phyloP scores from a whole-genome alignment of 2,329 filamentous ascomycete species.

The Botrytis elliptica region DNA sequence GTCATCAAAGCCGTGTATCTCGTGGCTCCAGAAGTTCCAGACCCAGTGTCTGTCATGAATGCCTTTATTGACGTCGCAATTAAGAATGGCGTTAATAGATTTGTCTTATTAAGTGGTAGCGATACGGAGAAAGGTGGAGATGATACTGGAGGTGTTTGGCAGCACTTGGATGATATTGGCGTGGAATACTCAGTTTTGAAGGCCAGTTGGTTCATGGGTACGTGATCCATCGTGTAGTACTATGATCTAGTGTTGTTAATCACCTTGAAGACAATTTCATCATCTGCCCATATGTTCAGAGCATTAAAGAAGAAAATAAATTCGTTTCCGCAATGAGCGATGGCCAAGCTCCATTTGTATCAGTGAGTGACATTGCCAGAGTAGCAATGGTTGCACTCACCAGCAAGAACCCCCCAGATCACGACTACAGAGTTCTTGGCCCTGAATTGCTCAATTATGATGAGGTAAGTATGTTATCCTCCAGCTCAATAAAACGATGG shows the following conservation, averaged over 20 bases:
- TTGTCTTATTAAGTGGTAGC: not conserved
- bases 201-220: conserved; percentile 6
- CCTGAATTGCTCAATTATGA: conserved; percentile 3
- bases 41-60: conserved; percentile 7
- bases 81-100: not conserved
- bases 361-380: not conserved
- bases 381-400: conserved; percentile 4
- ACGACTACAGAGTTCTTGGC: conserved; percentile 1
- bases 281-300: not conserved
- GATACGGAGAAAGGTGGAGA: not conserved
- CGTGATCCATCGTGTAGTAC: not conserved
- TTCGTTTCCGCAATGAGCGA: not conserved
- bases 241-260: not conserved
- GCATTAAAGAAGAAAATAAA: not conserved
- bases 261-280: not conserved
- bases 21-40: not conserved
- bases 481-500: not conserved
- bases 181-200: conserved; percentile 7
- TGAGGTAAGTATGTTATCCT: not conserved
- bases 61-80: conserved; percentile 2
- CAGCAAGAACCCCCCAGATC: not conserved
- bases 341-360: not conserved
- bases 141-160: not conserved
- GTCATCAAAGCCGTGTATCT: conserved; percentile 1
- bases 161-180: conserved; percentile 1